Percentiles rank a stretch among this genome's conserved stretches.
Conservation (phyloP, 2,329 filamentous ascomycete genomes). For the Ophidiomyces ophidiicola region DNA sequence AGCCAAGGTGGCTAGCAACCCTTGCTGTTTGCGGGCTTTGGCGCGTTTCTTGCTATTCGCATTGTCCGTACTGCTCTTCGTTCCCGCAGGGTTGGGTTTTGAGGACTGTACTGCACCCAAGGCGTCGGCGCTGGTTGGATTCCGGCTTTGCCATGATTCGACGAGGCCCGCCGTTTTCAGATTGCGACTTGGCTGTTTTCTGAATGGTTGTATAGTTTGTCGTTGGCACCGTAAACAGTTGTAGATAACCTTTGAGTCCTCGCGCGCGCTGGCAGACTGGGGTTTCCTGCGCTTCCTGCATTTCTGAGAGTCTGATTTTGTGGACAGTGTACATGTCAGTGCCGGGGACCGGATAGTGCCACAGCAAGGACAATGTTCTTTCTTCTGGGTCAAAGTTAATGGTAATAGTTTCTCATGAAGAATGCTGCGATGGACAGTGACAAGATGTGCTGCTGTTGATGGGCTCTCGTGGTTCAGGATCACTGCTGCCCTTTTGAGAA, state of each 20-base stretch:
- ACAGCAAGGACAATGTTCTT: conserved; percentile 30
- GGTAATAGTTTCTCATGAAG: conserved; percentile 25
- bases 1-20: conserved; percentile 43
- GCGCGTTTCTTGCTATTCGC: conserved; percentile 45
- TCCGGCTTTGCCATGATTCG: too few species aligned
- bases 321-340: conserved; percentile 22
- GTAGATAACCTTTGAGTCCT: conserved; percentile 19
- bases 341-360: conserved; percentile 27
- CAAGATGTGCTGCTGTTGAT: conserved; percentile 33
- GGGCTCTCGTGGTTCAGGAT: conserved; percentile 24
- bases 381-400: conserved; percentile 24
- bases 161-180: too few species aligned
- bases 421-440: conserved; percentile 28
- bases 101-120: conserved; percentile 5
- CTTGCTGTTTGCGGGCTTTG: conserved; percentile 43
- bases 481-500: conserved; percentile 28
- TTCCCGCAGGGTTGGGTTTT: neutral
- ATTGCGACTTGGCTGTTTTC: conserved; percentile 15
- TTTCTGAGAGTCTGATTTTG: conserved; percentile 18
- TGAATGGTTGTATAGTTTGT: conserved; percentile 22
- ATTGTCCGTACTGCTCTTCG: conserved; percentile 24
- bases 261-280: conserved; percentile 12
- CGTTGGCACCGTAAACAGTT: conserved; percentile 29
- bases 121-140: too few species aligned
- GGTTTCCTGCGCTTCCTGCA: conserved; percentile 12